Base-by-base conservation (phyloP, 2,329 filamentous ascomycete genomes). In the Scortechinia acanthostroma region DNA sequence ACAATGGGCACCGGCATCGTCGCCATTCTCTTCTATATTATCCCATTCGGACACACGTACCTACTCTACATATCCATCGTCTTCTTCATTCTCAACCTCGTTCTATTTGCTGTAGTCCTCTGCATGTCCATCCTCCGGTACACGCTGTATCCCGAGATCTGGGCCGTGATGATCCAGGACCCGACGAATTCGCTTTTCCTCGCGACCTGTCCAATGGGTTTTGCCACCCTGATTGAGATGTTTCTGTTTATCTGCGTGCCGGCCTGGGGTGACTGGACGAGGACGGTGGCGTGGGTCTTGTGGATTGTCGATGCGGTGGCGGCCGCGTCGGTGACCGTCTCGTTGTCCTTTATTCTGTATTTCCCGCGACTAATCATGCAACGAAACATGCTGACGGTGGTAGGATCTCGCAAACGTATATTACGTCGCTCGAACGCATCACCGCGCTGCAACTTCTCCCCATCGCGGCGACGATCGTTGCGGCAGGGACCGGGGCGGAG, bases 1-100 rank as follows among this genome's bases (percentile, higher is more conserved):
- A 78, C 69, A 37, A 80, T 87, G 81, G 83, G 83, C 21, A 87
- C 82, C 0, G 83, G 82, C 17, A 77, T 87, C 33, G 76, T 83
- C 4, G 76, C 77, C 2, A 72, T 85, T 30, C 65, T 87, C 16
- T 67, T 87, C 16, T 67, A 76, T 50, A 71, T 74, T 16, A 68
- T 86, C 10, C 82, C 82, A 0, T 86, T 79, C 58, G 71, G 80
- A 49, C 68, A 69, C 2, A 46, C 51, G 4, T 82, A 75, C 69
- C 63, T 86, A 0, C 69, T 74, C 51, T 77, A 73, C 59, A 64
- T 84, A 16, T 76, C 78, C 1, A 72, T 80, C 42, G 54, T 71
- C 43, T 74, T 86, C 56, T 85, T 86, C 54, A 59, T 62, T 3
- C 63, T 84, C 16, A 86, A 86, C 53, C 56, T 75, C 14, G 22